These are phyloP conservation scores for Skeletonema costatum DNA, from an alignment of 108 stramenopile species.

Conservation along the genomic window DNA sequence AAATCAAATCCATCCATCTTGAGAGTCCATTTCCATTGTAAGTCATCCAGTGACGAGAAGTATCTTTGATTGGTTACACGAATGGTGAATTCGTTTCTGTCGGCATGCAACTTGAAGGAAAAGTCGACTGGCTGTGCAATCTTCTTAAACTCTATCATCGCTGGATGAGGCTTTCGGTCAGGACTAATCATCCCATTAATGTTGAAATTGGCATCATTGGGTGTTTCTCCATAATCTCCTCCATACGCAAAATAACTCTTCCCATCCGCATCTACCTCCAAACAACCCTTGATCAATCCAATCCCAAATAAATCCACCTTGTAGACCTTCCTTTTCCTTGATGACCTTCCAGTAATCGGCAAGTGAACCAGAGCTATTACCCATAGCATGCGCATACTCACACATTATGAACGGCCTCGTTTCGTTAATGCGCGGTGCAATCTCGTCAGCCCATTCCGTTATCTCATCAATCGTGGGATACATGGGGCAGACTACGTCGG, in stretches of 20 bases:
- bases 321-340: conserved; percentile 66
- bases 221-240: conserved; percentile 89
- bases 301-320: conserved; percentile 99
- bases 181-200: conserved; percentile 94
- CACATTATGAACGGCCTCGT: conserved; percentile 92
- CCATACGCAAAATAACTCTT: conserved; percentile 83
- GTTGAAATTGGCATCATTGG: conserved; percentile 88
- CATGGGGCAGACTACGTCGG: conserved; percentile 97
- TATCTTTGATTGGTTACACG: conserved; percentile 15
- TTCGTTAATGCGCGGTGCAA: conserved; percentile 48
- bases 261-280: conserved; percentile 25
- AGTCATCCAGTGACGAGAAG: conserved; percentile 22
- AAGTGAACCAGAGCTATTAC: conserved; percentile 91
- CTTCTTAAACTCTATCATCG: conserved; percentile 85
- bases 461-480: conserved; percentile 78
- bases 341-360: conserved; percentile 90
- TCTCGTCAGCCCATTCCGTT: conserved; percentile 51
- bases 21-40: conserved; percentile 21
- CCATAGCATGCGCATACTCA: conserved; percentile 93
- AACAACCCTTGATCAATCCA: conserved; percentile 90
- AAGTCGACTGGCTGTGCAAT: conserved; percentile 82
- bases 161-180: conserved; percentile 90
- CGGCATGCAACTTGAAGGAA: neutral
- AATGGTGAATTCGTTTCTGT: neutral
- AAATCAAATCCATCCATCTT: conserved; percentile 25